Evolutionary conservation across 2,329 filamentous ascomycete species (phyloP), one percentile per base, ranked within the genome.

Genomic region (Niveomyces coronatus): DNA sequence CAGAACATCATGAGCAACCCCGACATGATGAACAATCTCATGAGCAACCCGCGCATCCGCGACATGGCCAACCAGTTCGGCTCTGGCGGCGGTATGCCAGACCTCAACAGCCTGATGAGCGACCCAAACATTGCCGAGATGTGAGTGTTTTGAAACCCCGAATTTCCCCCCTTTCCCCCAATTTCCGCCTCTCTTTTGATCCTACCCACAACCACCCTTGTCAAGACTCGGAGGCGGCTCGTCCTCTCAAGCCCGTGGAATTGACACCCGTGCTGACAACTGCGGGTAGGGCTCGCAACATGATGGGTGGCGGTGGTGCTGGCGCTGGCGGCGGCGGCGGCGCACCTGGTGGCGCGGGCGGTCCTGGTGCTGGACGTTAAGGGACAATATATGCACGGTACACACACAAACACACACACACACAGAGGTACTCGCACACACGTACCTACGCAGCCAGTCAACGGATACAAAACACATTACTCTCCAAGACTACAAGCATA

Each of bases 1-100:
- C 86, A 95, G 68, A 94, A 85, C 62, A 64, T 98, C 39, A 96
- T 96, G 91, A 85, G 79, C 64, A 95, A 98, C 65, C 91, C 91
- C 0, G 85, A 94, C 9, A 78, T 88, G 68, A 82, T 96, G 77
- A 74, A 70, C 57, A 91, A 87, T 59, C 64, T 98, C 42, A 94
- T 98, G 88, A 86, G 70, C 70, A 96, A 98, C 68, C 91, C 91
- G 3, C 76, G 80, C 44, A 65, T 96, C 45, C 74, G 85, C 40
- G 78, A 93, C 56, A 89, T 95, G 86, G 87, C 86, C 31, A 79
- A 82, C 54, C 76, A 74, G 50, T 87, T 94, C 55, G 76, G 74
- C 44, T 67, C 69, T 38, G 82, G 83, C 30, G 84, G 83, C 37
- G 89, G 89, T 35, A 87, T 94, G 82, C 91, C 91, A 7, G 86